A percentile compares a stretch with the other conserved stretches of the same genome.
Evolutionary conservation across 2,329 filamentous ascomycete genomes (phyloP).

Genomic region (Cytospora paraplurivora): DNA sequence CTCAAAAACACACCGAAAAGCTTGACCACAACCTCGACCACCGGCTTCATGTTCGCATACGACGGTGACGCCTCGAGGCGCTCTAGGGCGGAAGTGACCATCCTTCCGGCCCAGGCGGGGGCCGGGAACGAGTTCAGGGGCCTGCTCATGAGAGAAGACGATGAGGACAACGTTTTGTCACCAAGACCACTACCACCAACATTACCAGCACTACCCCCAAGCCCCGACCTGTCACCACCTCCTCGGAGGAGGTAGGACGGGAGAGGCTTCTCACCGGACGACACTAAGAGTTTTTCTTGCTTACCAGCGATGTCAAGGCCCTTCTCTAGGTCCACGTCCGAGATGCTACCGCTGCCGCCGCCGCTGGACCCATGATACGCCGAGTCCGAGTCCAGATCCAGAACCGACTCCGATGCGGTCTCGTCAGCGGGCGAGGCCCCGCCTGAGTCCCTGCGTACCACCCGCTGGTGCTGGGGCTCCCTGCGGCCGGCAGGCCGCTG

Average conservation of each 20-base stretch:
- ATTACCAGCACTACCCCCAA: neutral
- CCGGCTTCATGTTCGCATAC: slow-evolving; percentile 24
- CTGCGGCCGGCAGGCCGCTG: slow-evolving; percentile 19
- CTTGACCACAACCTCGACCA: slow-evolving; percentile 17
- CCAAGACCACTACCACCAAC: neutral
- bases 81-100: slow-evolving; percentile 12
- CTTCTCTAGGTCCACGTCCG: slow-evolving; percentile 28
- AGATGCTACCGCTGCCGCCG: neutral
- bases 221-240: neutral
- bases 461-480: slow-evolving; percentile 15
- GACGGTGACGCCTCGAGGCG: slow-evolving; percentile 16
- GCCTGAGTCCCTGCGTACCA: slow-evolving; percentile 16
- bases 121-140: slow-evolving; percentile 21
- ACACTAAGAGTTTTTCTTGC: slow-evolving; percentile 4
- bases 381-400: no score
- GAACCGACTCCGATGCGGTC: no score
- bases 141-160: slow-evolving; percentile 12
- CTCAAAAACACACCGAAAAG: slow-evolving; percentile 24
- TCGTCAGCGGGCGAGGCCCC: neutral
- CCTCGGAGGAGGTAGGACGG: neutral
- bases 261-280: neutral
- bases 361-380: neutral
- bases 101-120: slow-evolving; percentile 12
- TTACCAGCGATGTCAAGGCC: slow-evolving; percentile 21
- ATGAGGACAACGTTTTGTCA: slow-evolving; percentile 11